Evolutionary conservation across 2,329 filamentous ascomycete species (phyloP).

Genomic region (Macrophomina tecta): DNA sequence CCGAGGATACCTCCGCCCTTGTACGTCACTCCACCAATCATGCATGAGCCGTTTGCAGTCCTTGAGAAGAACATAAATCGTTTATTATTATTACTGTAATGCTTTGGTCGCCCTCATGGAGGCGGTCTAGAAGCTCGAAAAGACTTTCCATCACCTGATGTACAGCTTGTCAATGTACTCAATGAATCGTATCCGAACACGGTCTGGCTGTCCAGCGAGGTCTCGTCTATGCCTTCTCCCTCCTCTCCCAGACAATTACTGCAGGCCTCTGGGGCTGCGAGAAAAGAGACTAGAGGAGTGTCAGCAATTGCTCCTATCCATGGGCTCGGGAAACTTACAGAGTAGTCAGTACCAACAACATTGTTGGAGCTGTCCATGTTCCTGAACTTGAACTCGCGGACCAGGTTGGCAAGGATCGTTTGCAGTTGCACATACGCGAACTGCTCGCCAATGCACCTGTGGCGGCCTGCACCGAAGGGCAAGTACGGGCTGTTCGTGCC

Average conservation of each 20-base stretch:
- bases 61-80: slow-evolving; percentile 4
- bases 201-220: background rate
- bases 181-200: slow-evolving; percentile 16
- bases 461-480: slow-evolving; percentile 90
- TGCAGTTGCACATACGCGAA: slow-evolving; percentile 93
- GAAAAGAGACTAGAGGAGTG: slow-evolving; percentile 43
- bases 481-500: slow-evolving; percentile 88
- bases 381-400: slow-evolving; percentile 79
- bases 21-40: background rate
- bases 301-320: slow-evolving; percentile 27
- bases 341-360: slow-evolving; percentile 73
- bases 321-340: slow-evolving; percentile 48
- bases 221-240: slow-evolving; percentile 44
- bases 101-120: background rate
- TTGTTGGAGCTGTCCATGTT: slow-evolving; percentile 74
- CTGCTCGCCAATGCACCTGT: slow-evolving; percentile 95
- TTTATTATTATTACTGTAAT: slow-evolving; percentile 11
- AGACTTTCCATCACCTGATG: slow-evolving; percentile 16
- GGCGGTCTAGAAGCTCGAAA: slow-evolving; percentile 23
- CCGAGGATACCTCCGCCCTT: background rate
- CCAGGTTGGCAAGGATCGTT: slow-evolving; percentile 78
- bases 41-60: background rate
- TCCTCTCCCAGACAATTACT: slow-evolving; percentile 76
- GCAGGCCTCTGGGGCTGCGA: slow-evolving; percentile 52
- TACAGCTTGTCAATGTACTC: slow-evolving; percentile 14